Evolutionary conservation across 305 asterid genomes (phyloP).

Genomic region (Withania somnifera): DNA sequence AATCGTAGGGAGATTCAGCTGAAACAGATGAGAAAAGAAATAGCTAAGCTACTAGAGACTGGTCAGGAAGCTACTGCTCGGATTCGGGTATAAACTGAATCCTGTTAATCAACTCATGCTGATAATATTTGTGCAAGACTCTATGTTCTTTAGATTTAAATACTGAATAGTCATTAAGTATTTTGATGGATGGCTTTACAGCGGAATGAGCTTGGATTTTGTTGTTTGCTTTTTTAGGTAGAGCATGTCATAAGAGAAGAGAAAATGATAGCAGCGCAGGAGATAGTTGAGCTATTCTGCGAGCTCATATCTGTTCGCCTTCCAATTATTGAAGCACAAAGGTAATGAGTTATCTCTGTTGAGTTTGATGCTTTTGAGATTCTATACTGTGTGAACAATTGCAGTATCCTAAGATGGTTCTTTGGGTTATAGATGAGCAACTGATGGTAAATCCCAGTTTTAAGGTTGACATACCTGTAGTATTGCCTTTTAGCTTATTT

Average conservation of each 20-base stretch:
- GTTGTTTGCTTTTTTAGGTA: conserved; percentile 35
- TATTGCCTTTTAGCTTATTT: background rate
- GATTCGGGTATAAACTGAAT: conserved; percentile 47
- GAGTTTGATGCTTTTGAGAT: background rate
- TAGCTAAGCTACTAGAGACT: conserved; percentile 90
- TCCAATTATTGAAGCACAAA: conserved; percentile 85
- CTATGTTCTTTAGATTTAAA: background rate
- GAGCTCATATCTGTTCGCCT: conserved; percentile 87
- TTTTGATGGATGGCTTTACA: background rate
- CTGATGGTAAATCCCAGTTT: background rate
- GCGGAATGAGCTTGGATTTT: background rate
- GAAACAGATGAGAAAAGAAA: conserved; percentile 85
- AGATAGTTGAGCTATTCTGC: conserved; percentile 78
- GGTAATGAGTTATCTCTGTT: conserved; percentile 26
- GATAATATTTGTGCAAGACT: background rate
- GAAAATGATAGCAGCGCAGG: conserved; percentile 99
- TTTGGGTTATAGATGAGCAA: background rate
- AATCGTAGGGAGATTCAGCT: conserved; percentile 88
- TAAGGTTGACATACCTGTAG: background rate
- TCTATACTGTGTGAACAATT: background rate
- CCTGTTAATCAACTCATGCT: background rate
- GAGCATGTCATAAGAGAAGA: conserved; percentile 95
- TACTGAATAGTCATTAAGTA: conserved; percentile 2
- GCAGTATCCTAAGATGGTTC: background rate
- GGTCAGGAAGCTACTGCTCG: conserved; percentile 99